Base-by-base conservation (phyloP, 2,329 filamentous ascomycete genomes). In the Aureobasidium melanogenum region DNA sequence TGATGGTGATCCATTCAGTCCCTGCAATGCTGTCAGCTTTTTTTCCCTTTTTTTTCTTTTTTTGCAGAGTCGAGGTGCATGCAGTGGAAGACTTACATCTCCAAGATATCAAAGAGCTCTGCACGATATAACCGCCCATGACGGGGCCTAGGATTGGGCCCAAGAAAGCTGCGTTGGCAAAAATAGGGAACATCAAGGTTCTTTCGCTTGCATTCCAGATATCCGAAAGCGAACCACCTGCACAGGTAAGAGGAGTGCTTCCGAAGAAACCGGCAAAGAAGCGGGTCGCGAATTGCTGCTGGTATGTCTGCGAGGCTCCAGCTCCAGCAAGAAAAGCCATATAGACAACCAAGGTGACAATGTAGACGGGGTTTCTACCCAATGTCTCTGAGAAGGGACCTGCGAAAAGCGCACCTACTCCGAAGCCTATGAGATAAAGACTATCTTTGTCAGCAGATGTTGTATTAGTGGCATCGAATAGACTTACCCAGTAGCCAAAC, bases 231-330 rank as follows among this genome's bases (percentile, higher is more conserved):
- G 73, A 75, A 3, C 77, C 78, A 1, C 78, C 78, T 10, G 76
- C 77, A 65, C 69, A 81, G 44, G 72, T 79, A 64, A 74, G 69
- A 19, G 72, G 79, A 48, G 74, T 80, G 65, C 70, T 76, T 63
- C 69, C 77, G 58, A 78, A 80, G 51, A 80, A 68, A 3, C 80
- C 79, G 2, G 80, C 76, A 3, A 82, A 65, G 63, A 80, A 81
- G 3, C 80, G 75, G 61, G 80, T 81, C 0, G 74, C 72, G 7
- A 82, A 68, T 58, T 81, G 78, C 4, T 76, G 75, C 0, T 69
- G 73, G 58, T 82, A 75, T 24, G 75, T 79, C 3, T 76, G 76
- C 1, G 78, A 69, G n/a, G 81, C 66, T 1, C 73, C 81, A 0
- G 75, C 74, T 0, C 75, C 79, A 67, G 81, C 74, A 43, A 81